phyloP scores from a whole-genome alignment of 441 rosid species.

The Corymbia citriodora region DNA sequence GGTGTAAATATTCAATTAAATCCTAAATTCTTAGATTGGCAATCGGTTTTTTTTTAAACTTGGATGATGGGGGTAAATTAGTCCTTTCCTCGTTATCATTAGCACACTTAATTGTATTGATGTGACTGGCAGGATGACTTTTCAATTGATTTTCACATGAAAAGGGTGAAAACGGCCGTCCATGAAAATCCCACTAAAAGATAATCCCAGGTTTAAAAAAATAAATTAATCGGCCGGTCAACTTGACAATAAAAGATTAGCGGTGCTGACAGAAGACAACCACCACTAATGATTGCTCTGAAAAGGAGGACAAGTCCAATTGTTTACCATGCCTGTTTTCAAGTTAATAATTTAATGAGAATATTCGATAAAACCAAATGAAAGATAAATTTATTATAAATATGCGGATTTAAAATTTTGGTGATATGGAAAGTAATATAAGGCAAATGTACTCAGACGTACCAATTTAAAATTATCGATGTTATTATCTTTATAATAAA shows the following conservation, averaged over 20 bases:
- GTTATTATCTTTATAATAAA: background rate
- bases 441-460: background rate
- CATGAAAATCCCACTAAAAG: background rate
- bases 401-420: background rate
- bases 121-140: background rate
- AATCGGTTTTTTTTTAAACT: background rate
- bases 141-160: background rate
- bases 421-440: background rate
- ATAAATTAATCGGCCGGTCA: background rate
- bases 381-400: background rate
- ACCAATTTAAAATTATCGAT: rapidly evolving
- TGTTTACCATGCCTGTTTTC: background rate
- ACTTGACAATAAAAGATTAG: background rate
- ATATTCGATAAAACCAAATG: rapidly evolving
- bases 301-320: background rate
- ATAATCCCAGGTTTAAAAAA: too few species aligned
- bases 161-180: background rate
- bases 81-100: background rate
- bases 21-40: background rate
- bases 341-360: background rate
- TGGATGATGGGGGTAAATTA: background rate
- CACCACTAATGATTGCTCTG: background rate
- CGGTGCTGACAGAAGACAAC: background rate
- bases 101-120: background rate
- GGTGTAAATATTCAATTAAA: background rate